These are phyloP conservation scores for Cinchona pubescens DNA, from an alignment of 257 asterid species.

Conservation along the genomic window DNA sequence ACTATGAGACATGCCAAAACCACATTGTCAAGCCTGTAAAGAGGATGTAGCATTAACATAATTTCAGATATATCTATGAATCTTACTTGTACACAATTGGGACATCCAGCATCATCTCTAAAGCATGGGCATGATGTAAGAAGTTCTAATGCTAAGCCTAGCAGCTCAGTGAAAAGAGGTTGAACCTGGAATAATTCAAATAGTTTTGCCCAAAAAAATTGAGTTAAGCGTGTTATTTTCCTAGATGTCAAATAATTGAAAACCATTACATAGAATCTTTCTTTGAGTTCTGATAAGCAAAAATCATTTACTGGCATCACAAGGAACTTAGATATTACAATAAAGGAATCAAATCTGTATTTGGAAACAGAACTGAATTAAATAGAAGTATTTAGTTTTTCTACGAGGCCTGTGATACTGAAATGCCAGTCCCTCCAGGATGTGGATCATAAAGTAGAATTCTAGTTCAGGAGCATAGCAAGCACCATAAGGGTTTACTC, in stretches of 20 bases:
- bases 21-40: constrained; percentile 2
- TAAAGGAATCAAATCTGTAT: neutral
- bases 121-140: constrained; percentile 75
- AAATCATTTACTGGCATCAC: no score
- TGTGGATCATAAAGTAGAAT: constrained; percentile 89
- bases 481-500: constrained; percentile 75
- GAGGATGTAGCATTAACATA: constrained; percentile 5
- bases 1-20: constrained; percentile 46
- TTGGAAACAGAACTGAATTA: neutral
- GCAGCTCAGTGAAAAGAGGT: constrained; percentile 64
- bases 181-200: constrained; percentile 75
- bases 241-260: neutral
- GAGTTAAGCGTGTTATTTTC: neutral
- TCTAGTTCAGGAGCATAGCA: constrained; percentile 83
- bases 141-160: constrained; percentile 77
- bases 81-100: constrained; percentile 81
- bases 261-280: neutral
- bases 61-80: neutral
- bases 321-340: neutral
- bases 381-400: no score
- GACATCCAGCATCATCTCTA: constrained; percentile 84
- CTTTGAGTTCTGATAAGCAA: neutral
- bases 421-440: constrained; percentile 96
- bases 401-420: constrained; percentile 10
- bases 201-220: no score